Evolutionary conservation across 352 stramenopile genomes (phyloP), one percentile per base, ranked within the genome.

Genomic region (Albugo laibachii): DNA sequence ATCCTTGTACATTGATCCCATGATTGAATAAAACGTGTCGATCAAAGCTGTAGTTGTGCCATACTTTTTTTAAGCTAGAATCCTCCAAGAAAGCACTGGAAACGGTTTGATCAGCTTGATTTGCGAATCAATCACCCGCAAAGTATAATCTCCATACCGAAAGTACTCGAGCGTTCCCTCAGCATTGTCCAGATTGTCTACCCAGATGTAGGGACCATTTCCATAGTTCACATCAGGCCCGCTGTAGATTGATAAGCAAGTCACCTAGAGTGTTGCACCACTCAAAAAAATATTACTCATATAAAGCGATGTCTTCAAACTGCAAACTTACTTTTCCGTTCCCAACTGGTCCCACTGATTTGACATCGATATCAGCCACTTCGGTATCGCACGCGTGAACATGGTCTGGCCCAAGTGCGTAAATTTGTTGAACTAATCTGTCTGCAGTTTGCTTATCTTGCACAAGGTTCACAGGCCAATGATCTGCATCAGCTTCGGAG

Each of bases 31-130:
- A 73, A 40, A 99, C 92, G 63, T 99, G 95, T 36, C 93, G 74
- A 78, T 99, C 96, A 63, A 99, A 99, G 31, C 91, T 95, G 67
- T 98, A 99, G 65, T 99, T 99, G 66, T 99, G 95, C 92, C 93
- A 99, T 11, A 98, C 81, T 62, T 97, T 98, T 27, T 89, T 70
- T 44, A 85, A 75, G 18, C 59, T 50, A 18, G 65, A 57, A 58
- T 89, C 83, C 59, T 98, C 91, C 13, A 99, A 74, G 57, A 95
- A 98, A 10, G 73, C 62, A 41, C 88, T 92, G 50, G 94, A 93
- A 45, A 85, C 59, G 36, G 82, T 10, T 10, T 10, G 3, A 24
- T 19, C 38, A 24, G 38, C 16, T 8, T 52, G 16, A 95, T 31
- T 31, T 31, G 24, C 24, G 24, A 31, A 8, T 10, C 24, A 31